Evolutionary conservation across 116 monocot species (phyloP), one percentile per base, ranked within the genome.

Genomic region (Trichopus zeylanicus): DNA sequence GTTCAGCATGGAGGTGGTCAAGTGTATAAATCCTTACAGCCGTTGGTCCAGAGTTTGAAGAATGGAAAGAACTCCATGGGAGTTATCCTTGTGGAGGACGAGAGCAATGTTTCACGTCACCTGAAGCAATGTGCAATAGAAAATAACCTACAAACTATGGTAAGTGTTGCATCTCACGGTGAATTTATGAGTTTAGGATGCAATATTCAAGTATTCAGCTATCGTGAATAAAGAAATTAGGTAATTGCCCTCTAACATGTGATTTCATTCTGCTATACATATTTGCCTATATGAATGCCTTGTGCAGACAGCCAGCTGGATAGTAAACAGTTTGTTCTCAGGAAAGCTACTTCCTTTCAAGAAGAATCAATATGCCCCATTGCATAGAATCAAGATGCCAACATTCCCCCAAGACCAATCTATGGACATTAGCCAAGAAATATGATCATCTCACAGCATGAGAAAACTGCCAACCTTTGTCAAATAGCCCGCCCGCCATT

Each of bases 1-100:
- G 57, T 70, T 33, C 80, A 91, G 91, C 80, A 83, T 80, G 91
- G 86, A 28, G 83, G 86, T 51, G 86, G 91, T 29, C 71, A 68
- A 46, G 75, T 91, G 16, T 91, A 72, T 57, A 77, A 70, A 73
- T 83, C 82, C 25, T 60, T 91, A 29, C 69, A 83, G 59, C 47
- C 64, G 29, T 64, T 91, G 62, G 62, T 83, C 29, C 73, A 83
- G 60, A 83, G 75, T 48, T 64, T 86, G 67, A 80, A 69, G 56
- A 64, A 56, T 62, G 71, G 75, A 57, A 72, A 69, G 15, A 80
- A 60, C 56, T 65, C 64, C 26, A 48, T 70, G 24, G 86, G 83
- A 54, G 34, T 32, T 52, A 67, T 86, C 73, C 52, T 91, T 72
- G 86, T 83, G 15, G 80, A 83, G 56, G 73, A 70, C 55, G 83